Base-by-base conservation (phyloP, 2,329 filamentous ascomycete genomes). In the Penicillium sp. region DNA sequence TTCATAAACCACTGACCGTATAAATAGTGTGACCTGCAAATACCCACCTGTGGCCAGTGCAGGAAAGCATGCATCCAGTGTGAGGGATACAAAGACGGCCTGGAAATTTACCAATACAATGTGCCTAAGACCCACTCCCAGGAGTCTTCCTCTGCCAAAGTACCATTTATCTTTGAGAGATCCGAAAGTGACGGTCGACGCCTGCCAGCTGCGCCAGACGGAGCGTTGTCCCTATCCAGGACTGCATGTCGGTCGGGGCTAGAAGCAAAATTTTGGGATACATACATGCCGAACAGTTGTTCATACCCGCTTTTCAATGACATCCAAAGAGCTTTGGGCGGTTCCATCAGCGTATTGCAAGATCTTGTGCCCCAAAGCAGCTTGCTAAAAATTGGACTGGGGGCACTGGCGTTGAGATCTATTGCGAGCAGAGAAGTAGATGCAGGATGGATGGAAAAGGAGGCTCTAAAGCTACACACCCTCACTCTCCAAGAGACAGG, bases 11-110 rank as follows among this genome's bases (percentile, higher is more conserved):
- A 30, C 15, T 43, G 20, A 49, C 36, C 8, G 17, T 9, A n/a
- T 7, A 10, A 21, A 2, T 21, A 52, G 50, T 52, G 50, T 20
- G 50, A 52, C 34, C n/a, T 37, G 3, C 37, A 48, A 20, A n/a
- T 33, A 23, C 50, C 50, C 15, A 29, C 20, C 2, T 52, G 50
- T 15, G 50, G 50, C 5, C 39, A 52, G 33, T 52, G 50, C 37
- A 44, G 50, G 24, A 52, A 45, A 17, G 44, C 50, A 12, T 48
- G 50, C 15, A 44, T 52, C 4, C 37, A 30, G 13, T 52, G 50
- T 26, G 50, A 52, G 7, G 50, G 50, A 2, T 52, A 52, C 23
- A 26, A 33, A 7, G 32, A 34, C 3, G 23, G 23, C 12, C 23
- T 52, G 13, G 23, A 30, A 15, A 30, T 52, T 6, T 18, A 43